phyloP scores from a whole-genome alignment of 1,139 yeast genomes.

The Yamadazyma taylorii region DNA sequence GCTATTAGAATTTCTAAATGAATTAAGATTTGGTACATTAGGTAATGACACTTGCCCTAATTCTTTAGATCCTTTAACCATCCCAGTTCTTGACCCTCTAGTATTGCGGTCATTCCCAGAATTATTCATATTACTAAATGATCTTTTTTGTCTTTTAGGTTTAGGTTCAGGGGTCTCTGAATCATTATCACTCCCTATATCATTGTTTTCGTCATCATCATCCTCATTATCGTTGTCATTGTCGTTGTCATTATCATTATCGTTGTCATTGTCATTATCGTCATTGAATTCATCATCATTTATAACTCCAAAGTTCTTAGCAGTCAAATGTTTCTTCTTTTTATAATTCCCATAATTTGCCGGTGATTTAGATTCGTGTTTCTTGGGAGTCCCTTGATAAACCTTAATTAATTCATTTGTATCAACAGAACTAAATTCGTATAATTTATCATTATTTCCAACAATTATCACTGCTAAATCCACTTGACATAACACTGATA shows the following conservation, averaged over 20 bases:
- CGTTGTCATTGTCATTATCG: conserved; percentile 14
- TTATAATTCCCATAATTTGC: conserved; percentile 53
- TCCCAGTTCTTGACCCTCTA: too few species aligned
- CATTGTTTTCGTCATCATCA: conserved; percentile 1
- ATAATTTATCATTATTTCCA: conserved; percentile 79
- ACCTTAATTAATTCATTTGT: conserved; percentile 58
- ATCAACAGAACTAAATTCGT: conserved; percentile 78
- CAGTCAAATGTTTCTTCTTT: conserved; percentile 28
- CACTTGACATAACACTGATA: conserved; percentile 88
- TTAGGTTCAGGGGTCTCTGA: conserved; percentile 1
- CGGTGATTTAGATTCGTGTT: conserved; percentile 63
- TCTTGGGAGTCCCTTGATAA: conserved; percentile 39
- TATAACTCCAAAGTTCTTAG: conserved; percentile 3
- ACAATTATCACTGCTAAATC: conserved; percentile 88
- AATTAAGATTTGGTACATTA: conserved; percentile 31
- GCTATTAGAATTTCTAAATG: conserved; percentile 11
- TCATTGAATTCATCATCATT: conserved; percentile 14
- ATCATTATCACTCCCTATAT: background rate
- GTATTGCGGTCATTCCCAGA: too few species aligned
- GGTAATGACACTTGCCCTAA: conserved; percentile 28
- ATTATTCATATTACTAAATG: background rate
- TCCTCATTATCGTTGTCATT: background rate
- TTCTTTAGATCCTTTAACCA: background rate
- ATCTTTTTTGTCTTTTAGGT: conserved; percentile 3
- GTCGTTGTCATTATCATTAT: conserved; percentile 10